Conservation (phyloP, 345 rosid species). For the Geranium rotundifolium region DNA sequence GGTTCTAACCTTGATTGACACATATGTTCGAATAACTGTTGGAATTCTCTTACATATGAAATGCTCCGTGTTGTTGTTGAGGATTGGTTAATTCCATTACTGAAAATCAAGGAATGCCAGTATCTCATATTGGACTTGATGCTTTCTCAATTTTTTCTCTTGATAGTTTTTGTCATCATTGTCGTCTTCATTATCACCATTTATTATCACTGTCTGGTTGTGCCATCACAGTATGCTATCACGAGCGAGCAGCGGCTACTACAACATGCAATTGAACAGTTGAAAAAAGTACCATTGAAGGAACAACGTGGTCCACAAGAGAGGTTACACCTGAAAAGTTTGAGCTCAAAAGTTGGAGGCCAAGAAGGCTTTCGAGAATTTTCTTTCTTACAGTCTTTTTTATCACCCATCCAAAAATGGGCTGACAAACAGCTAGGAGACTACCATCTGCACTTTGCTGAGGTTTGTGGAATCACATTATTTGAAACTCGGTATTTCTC, state of each 20-base stretch:
- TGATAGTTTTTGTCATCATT: background rate
- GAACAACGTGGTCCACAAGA: conserved; percentile 97
- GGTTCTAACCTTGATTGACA: too few relatives aligned
- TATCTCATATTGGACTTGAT: background rate
- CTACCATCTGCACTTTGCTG: conserved; percentile 80
- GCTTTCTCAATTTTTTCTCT: background rate
- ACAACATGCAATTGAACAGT: conserved; percentile 77
- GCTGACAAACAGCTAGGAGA: conserved; percentile 76
- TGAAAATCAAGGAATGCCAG: background rate
- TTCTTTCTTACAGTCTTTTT: conserved; percentile 72
- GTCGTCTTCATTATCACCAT: background rate
- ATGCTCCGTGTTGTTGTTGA: background rate
- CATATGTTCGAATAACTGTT: conserved; percentile 5
- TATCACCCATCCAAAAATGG: conserved; percentile 86
- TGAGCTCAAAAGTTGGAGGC: conserved; percentile 52
- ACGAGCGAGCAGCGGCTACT: conserved; percentile 70
- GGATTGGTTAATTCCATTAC: conserved; percentile 2
- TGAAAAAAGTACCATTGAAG: conserved; percentile 74
- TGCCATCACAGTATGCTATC: conserved; percentile 58
- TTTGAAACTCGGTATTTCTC: background rate
- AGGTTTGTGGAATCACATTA: conserved; percentile 37
- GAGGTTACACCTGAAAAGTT: conserved; percentile 79
- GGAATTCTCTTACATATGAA: conserved; percentile 7
- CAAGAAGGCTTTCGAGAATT: conserved; percentile 40
- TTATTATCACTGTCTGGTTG: conserved; percentile 16